Percentiles rank a stretch among this genome's conserved stretches.
Evolutionary conservation across 2,329 filamentous ascomycete species (phyloP).

Genomic region (Cladosporium sp.): DNA sequence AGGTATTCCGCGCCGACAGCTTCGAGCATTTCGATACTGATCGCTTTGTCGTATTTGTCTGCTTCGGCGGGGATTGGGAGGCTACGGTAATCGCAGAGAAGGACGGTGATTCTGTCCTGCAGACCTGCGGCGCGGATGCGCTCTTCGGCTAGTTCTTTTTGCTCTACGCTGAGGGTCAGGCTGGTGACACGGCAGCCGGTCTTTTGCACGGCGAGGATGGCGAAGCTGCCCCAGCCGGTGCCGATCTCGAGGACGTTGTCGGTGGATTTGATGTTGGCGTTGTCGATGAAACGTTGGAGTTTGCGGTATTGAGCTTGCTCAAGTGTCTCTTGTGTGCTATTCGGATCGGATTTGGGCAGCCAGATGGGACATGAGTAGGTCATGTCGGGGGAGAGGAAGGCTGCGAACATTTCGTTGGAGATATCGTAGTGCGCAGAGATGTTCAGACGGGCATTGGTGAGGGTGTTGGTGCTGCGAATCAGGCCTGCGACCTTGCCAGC

Average conservation of each 20-base stretch:
- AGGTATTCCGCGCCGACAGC: constrained; percentile 66
- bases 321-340: constrained; percentile 51
- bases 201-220: constrained; percentile 62
- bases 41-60: constrained; percentile 61
- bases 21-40: constrained; percentile 76
- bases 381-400: constrained; percentile 71
- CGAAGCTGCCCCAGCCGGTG: constrained; percentile 71
- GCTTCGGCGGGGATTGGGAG: constrained; percentile 46
- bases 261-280: constrained; percentile 57
- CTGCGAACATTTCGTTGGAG: constrained; percentile 70
- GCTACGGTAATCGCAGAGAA: constrained; percentile 65
- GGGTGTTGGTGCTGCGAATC: constrained; percentile 43
- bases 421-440: constrained; percentile 72
- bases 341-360: constrained; percentile 43
- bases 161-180: constrained; percentile 64
- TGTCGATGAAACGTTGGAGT: constrained; percentile 61
- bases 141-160: constrained; percentile 63
- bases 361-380: constrained; percentile 71
- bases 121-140: constrained; percentile 60
- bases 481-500: constrained; percentile 56
- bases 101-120: constrained; percentile 57
- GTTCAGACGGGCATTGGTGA: constrained; percentile 57
- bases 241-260: constrained; percentile 73
- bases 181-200: constrained; percentile 67
- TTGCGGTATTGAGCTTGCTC: constrained; percentile 66